Evolutionary conservation across 1,284 basidiomycete species (phyloP), one percentile per base, ranked within the genome.

Genomic region (Ustilago crameri): DNA sequence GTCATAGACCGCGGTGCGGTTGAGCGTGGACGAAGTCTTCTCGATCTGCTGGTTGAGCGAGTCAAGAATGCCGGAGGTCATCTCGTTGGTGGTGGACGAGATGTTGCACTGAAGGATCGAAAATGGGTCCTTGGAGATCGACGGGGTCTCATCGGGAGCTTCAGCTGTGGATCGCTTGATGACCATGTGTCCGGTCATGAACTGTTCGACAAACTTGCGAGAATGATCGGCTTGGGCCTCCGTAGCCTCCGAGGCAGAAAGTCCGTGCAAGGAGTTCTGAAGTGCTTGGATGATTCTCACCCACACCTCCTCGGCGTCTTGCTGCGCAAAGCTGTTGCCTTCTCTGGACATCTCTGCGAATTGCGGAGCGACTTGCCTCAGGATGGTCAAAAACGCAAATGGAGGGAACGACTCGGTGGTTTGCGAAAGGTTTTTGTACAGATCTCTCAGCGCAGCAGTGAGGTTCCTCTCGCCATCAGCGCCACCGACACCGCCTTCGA

Each of bases 221-320:
- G 65, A 56, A 8, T 61, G 49, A 18, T 59, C 69, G 23, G 56
- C 42, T 17, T 51, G 14, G 20, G 44, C 55, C 32, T 48, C 32
- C 15, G 52, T 40, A 3, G 42, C 37, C 2, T 45, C 55, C 1
- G 62, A 48, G 3, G 48, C 15, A 2, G 69, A 50, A 15, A 80
- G 63, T 22, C 51, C 75, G 42, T 49, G 53, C 3, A 95, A 69
- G 2, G 82, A 87, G 9, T 89, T 87, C 62, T 90, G 88, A 20
- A 98, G 86, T 0, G 91, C 88, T 53, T 91, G 90, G n/a, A 94
- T 85, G 66, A 98, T 89, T 57, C 91, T 89, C 2, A 88, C 89
- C 88, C 92, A 97, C 64, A 93, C 96, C 84, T 98, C 95, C 81
- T 98, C 95, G 14, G 95, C 95, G 82, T 98, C 95, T 56, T 98